phyloP scores from a whole-genome alignment of 208 protist genomes.

The Trypanosoma vivax region DNA sequence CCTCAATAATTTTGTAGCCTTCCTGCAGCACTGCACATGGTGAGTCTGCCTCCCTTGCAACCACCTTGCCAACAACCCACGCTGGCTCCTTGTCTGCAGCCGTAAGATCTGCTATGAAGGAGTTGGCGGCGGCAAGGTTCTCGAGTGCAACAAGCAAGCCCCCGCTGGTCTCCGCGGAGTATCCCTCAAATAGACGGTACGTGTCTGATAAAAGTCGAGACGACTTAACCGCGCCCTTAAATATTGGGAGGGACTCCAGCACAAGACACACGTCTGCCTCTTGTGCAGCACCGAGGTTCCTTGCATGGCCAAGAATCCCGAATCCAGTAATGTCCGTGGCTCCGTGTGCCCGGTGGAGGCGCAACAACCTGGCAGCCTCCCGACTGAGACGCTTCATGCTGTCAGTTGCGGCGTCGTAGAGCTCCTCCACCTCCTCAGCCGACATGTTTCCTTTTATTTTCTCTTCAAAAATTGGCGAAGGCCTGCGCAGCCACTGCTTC shows the following conservation, averaged over 20 bases:
- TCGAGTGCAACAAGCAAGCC: constrained; percentile 89
- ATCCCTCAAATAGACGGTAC: constrained; percentile 87
- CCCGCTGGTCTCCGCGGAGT: constrained; percentile 93
- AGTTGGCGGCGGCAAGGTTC: constrained; percentile 37
- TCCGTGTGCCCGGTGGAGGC: constrained; percentile 75
- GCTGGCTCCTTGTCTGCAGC: constrained; percentile 65
- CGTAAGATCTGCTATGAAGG: constrained; percentile 60
- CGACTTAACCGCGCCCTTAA: constrained; percentile 69
- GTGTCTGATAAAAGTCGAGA: constrained; percentile 72
- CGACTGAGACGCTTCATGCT: constrained; percentile 91
- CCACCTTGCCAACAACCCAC: constrained; percentile 86
- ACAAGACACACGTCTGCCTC: constrained; percentile 41
- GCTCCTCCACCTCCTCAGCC: constrained; percentile 54
- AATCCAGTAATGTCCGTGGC: constrained; percentile 97
- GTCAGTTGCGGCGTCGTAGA: constrained; percentile 69
- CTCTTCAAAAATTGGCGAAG: constrained; percentile 59
- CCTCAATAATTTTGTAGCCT: constrained; percentile 61
- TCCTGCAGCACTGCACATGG: constrained; percentile 42
- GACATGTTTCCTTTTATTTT: constrained; percentile 53
- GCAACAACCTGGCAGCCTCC: constrained; percentile 84
- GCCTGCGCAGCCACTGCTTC: constrained; percentile 86
- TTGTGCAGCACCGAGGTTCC: constrained; percentile 90
- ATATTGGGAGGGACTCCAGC: constrained; percentile 84
- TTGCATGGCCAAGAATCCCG: constrained; percentile 92
- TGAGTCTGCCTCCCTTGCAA: constrained; percentile 10